Conservation (phyloP, 768 basidiomycete genomes). For the Porphyrellus cyaneotinctus region DNA sequence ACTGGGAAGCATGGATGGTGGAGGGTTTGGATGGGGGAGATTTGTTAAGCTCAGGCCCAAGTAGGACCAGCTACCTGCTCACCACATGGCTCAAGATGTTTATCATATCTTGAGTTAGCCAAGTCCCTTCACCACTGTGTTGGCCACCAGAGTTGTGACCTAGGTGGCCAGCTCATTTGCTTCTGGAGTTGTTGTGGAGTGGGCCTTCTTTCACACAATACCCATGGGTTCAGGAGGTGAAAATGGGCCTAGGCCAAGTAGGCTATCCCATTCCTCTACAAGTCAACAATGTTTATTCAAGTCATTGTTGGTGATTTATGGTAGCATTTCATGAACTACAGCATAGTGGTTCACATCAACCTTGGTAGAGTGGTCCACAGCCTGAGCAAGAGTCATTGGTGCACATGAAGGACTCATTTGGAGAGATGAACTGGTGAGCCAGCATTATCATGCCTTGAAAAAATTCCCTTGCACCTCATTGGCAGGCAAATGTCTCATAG, state of each 20-base stretch:
- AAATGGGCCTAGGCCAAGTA: constrained; percentile 6
- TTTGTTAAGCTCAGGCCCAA: no score
- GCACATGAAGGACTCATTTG: not conserved
- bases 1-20: no score
- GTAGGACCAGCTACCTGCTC: no score
- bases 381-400: no score
- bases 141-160: no score
- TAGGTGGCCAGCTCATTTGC: no score
- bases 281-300: not conserved
- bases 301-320: not conserved
- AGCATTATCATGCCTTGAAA: constrained; percentile 1
- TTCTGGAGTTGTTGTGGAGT: no score
- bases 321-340: not conserved
- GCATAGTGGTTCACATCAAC: constrained; percentile 2
- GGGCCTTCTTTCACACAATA: no score
- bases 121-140: no score
- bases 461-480: not conserved
- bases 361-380: not conserved
- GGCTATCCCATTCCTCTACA: not conserved
- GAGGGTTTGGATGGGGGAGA: no score
- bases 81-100: no score
- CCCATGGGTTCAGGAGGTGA: not conserved
- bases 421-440: not conserved
- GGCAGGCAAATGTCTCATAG: not conserved
- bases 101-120: no score